Evolutionary conservation across 1,284 basidiomycete species (phyloP), one percentile per base, ranked within the genome.

Genomic region (Schizophyllum commune): DNA sequence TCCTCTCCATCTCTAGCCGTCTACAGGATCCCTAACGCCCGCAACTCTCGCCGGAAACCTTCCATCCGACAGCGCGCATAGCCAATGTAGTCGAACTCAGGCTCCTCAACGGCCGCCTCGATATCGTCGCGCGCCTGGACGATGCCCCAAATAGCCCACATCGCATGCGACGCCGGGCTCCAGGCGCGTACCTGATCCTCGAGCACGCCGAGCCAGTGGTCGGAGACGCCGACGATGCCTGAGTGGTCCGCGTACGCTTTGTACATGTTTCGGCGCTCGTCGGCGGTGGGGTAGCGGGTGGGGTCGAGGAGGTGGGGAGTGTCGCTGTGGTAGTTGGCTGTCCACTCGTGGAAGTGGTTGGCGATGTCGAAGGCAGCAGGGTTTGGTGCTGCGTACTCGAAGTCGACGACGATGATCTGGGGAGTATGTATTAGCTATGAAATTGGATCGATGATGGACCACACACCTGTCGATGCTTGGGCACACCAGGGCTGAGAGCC

Each of bases 261-360:
- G 71, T 96, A 95, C 74, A 96, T 96, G 72, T 91, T 91, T 61
- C 79, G 77, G 7, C 92, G 85, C 72, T 97, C 81, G 39, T 79
- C 77, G n/a, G 69, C 66, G 1, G 84, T 85, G 4, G 95, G 95
- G 75, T 96, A 96, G 5, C 78, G 79, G 20, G 80, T 77, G 64
- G 82, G 79, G 60, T 86, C 77, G 55, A 90, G 83, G 60, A 94
- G 68, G 66, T 95, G 92, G 55, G 94, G 90, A 0, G 83, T 84
- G 21, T 81, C 71, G 5, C 83, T 81, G 70, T 92, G 89, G 73
- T 97, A 98, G 74, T 96, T 83, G 19, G 92, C 90, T 32, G 91
- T 91, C 94, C 95, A 97, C 75, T 97, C 95, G 71, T 92, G 88
- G 75, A 96, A 97, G 75, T 97, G 94, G 75, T 97, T 97, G 62